A percentile compares a stretch with the other conserved stretches of the same genome.
These are phyloP conservation scores for Zangia roseola DNA, from an alignment of 768 basidiomycete species.

Conservation along the genomic window DNA sequence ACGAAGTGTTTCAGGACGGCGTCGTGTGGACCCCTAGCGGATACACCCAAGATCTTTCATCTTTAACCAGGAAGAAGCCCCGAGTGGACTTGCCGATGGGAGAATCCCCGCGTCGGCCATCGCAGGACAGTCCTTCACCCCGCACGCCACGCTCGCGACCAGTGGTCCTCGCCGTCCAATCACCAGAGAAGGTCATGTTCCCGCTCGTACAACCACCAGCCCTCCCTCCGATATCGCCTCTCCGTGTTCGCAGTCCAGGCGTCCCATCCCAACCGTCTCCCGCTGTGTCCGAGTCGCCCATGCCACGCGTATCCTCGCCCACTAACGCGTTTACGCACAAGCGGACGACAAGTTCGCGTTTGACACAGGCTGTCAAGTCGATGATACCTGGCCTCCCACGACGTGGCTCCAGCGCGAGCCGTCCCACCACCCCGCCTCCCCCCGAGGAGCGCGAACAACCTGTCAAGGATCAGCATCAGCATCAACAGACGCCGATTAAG, in stretches of 20 bases:
- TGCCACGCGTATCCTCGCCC: slow-evolving; percentile 12
- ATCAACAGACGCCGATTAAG: slow-evolving; percentile 5
- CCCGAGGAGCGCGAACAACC: slow-evolving; percentile 11
- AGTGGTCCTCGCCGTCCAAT: slow-evolving; percentile 11
- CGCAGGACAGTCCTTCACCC: not conserved
- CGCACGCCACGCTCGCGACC: slow-evolving; percentile 16
- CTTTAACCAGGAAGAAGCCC: not conserved
- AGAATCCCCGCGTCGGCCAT: not conserved
- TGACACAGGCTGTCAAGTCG: slow-evolving; percentile 23
- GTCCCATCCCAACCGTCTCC: slow-evolving; percentile 9
- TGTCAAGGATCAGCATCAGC: not conserved
- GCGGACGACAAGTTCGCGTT: slow-evolving; percentile 19
- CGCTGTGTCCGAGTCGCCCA: slow-evolving; percentile 21
- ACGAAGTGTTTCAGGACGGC: slow-evolving; percentile 30
- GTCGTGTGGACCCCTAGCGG: slow-evolving; percentile 32
- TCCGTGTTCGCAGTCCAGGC: slow-evolving; percentile 19
- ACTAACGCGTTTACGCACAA: slow-evolving; percentile 10
- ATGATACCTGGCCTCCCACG: slow-evolving; percentile 23
- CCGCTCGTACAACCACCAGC: slow-evolving; percentile 7
- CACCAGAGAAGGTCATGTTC: slow-evolving; percentile 2
- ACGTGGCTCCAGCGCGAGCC: slow-evolving; percentile 12
- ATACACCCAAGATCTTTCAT: slow-evolving; percentile 15
- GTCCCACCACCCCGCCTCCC: not conserved
- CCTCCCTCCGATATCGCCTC: slow-evolving; percentile 10
- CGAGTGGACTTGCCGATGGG: not conserved